Conservation (phyloP, 345 rosid species). For the Eucalyptus shirleyi region DNA sequence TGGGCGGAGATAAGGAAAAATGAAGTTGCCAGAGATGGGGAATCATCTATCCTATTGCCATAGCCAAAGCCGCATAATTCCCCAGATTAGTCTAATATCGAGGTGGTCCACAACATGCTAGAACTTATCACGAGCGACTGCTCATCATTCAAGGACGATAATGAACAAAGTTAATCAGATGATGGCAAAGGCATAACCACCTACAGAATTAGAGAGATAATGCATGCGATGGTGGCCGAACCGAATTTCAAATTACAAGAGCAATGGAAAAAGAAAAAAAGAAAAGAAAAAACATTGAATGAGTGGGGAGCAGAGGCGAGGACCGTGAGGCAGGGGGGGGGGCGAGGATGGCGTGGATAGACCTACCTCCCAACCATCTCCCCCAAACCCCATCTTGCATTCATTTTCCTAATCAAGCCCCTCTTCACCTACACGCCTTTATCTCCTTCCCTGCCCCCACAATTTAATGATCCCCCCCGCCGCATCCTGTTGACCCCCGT, state of each 20-base stretch:
- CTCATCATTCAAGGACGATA: background rate
- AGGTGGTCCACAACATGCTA: background rate
- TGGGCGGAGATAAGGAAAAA: background rate
- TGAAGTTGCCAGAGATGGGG: background rate
- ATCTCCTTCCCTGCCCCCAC: background rate
- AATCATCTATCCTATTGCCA: background rate
- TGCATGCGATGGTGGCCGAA: background rate
- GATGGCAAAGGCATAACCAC: background rate
- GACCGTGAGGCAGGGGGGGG: background rate
- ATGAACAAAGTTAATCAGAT: background rate
- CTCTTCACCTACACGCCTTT: background rate
- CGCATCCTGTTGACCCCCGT: background rate
- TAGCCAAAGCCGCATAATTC: background rate
- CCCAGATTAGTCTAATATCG: background rate
- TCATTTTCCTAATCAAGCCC: background rate
- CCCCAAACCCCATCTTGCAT: background rate
- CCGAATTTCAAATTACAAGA: background rate
- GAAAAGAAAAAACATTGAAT: background rate
- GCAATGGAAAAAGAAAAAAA: too few relatives aligned
- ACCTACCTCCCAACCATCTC: background rate
- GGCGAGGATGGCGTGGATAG: background rate
- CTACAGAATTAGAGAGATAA: background rate
- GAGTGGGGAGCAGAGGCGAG: background rate
- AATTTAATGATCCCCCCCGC: background rate
- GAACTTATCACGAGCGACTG: background rate